These are phyloP conservation scores for Neopestalotiopsis rosae DNA, from an alignment of 2,329 filamentous ascomycete species.

Conservation along the genomic window DNA sequence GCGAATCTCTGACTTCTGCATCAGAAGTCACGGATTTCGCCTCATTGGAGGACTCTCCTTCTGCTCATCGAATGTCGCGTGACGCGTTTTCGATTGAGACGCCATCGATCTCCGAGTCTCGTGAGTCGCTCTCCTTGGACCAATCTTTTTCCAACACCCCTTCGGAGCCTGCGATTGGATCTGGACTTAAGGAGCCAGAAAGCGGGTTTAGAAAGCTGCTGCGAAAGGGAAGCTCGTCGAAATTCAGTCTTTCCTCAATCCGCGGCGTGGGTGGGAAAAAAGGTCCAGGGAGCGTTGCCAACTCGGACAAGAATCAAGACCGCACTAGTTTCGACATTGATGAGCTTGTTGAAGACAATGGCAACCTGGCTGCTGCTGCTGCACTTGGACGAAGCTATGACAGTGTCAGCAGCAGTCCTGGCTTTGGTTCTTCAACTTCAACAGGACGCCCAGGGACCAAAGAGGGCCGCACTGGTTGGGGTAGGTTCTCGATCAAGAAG, in stretches of 20 bases:
- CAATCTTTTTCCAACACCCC: slow-evolving; percentile 60
- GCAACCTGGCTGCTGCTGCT: slow-evolving; percentile 19
- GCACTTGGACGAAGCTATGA: slow-evolving; percentile 57
- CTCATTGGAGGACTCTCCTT: slow-evolving; percentile 54
- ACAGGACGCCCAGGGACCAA: slow-evolving; percentile 42
- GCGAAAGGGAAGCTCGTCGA: slow-evolving; percentile 69
- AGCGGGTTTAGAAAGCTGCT: slow-evolving; percentile 66
- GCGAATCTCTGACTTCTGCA: slow-evolving; percentile 42
- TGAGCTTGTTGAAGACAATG: slow-evolving; percentile 53
- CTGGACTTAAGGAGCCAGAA: slow-evolving; percentile 55
- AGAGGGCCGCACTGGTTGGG: slow-evolving; percentile 53
- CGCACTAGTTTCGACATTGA: slow-evolving; percentile 66
- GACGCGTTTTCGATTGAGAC: slow-evolving; percentile 64
- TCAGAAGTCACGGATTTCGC: slow-evolving; percentile 41
- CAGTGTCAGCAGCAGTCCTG: slow-evolving; percentile 61
- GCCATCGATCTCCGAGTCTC: slow-evolving; percentile 64
- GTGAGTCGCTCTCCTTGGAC: slow-evolving; percentile 63
- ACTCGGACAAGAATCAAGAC: slow-evolving; percentile 63
- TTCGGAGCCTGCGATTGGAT: slow-evolving; percentile 54
- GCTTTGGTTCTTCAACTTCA: slow-evolving; percentile 57
- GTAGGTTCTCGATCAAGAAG: slow-evolving; percentile 64
- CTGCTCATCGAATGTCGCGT: slow-evolving; percentile 59
- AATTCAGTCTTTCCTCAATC: slow-evolving; percentile 65
- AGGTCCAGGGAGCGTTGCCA: slow-evolving; percentile 59
- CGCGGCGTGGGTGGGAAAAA: slow-evolving; percentile 60